Conservation (phyloP, 2,329 filamentous ascomycete genomes). For the Fusarium austroafricanum region DNA sequence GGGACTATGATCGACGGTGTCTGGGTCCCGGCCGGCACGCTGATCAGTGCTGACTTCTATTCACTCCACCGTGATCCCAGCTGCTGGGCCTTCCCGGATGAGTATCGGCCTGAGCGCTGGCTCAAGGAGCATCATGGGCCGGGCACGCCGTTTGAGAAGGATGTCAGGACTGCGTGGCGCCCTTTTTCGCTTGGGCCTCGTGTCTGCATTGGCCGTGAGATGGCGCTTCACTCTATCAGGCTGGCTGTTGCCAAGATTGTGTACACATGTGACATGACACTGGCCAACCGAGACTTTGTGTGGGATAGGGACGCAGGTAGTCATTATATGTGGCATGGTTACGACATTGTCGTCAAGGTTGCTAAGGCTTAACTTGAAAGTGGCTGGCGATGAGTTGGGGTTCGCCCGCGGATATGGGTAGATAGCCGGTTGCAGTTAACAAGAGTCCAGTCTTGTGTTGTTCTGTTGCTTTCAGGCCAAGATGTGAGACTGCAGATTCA, state of each 20-base stretch:
- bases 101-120: neutral
- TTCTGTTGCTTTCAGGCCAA: too few species aligned
- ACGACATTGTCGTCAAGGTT: neutral
- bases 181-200: neutral
- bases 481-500: neutral
- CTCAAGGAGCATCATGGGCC: neutral
- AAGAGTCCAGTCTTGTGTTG: too few species aligned
- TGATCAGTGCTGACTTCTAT: neutral
- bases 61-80: neutral
- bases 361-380: neutral
- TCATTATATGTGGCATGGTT: neutral
- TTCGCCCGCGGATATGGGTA: neutral
- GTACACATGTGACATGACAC: neutral
- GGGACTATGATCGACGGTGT: neutral
- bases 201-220: neutral
- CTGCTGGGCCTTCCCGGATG: neutral
- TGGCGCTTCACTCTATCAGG: neutral
- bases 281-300: neutral
- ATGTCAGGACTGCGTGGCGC: neutral
- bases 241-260: neutral
- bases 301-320: neutral
- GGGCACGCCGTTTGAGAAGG: neutral
- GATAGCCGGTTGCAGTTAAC: too few species aligned
- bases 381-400: neutral
- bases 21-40: neutral